These are phyloP conservation scores for Hymenoscyphus fraxineus DNA, from an alignment of 2,329 filamentous ascomycete species.

Conservation along the genomic window DNA sequence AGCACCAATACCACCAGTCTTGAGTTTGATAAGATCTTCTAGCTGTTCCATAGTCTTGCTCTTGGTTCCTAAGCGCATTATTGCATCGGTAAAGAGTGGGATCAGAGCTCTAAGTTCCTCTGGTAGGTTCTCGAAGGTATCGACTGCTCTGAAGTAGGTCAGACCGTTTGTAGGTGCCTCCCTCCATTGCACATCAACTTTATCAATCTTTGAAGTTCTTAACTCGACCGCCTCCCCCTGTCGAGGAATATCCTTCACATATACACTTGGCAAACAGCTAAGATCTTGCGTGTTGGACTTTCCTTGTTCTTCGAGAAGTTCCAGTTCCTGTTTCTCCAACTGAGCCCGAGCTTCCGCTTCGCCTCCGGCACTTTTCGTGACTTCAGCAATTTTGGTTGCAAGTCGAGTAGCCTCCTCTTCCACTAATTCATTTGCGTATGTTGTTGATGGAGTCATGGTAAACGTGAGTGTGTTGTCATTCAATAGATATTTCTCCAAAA, in stretches of 20 bases:
- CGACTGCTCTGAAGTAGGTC: constrained; percentile 91
- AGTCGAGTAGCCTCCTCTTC: constrained; percentile 74
- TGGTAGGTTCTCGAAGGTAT: constrained; percentile 72
- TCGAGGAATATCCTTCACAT: constrained; percentile 85
- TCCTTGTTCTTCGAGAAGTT: constrained; percentile 77
- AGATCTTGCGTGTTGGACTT: constrained; percentile 81
- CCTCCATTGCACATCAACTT: constrained; percentile 77
- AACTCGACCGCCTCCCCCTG: constrained; percentile 58
- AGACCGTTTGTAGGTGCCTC: constrained; percentile 92
- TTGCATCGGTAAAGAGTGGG: constrained; percentile 84
- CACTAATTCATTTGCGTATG: constrained; percentile 69
- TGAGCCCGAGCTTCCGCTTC: constrained; percentile 67
- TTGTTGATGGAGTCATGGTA: constrained; percentile 83
- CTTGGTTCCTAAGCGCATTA: constrained; percentile 90
- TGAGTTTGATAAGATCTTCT: constrained; percentile 92
- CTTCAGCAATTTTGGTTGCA: constrained; percentile 68
- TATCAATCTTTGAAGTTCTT: constrained; percentile 62
- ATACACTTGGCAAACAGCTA: constrained; percentile 80
- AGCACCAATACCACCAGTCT: constrained; percentile 85
- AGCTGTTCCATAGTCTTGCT: constrained; percentile 88
- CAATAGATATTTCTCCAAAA: constrained; percentile 86
- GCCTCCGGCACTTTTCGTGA: constrained; percentile 64
- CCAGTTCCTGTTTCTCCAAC: constrained; percentile 73
- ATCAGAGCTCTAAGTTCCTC: constrained; percentile 80
- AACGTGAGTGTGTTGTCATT: constrained; percentile 86